Conservation (phyloP, 1,139 yeast species). For the Lodderomyces beijingensis region DNA sequence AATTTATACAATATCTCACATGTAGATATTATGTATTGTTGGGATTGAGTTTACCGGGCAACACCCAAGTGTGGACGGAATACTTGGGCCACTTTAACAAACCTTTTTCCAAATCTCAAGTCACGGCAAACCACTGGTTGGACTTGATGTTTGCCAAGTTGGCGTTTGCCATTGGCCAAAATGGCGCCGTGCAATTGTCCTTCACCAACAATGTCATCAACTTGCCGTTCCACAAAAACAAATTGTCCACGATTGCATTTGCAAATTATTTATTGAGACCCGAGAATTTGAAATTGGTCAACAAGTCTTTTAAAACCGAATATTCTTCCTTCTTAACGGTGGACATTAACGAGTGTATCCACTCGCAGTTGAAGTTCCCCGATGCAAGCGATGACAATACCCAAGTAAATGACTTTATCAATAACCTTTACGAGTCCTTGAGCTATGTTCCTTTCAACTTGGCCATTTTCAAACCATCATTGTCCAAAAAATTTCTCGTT, state of each 20-base stretch:
- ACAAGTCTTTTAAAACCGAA: constrained; percentile 26
- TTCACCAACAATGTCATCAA: constrained; percentile 19
- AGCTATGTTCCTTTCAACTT: constrained; percentile 21
- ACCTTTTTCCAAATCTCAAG: constrained; percentile 32
- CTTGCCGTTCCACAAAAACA: constrained; percentile 25
- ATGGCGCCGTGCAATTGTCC: constrained; percentile 18
- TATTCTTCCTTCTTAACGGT: constrained; percentile 25
- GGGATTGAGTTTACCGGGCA: constrained; percentile 22
- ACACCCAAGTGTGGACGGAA: constrained; percentile 26
- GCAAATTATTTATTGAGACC: constrained; percentile 28
- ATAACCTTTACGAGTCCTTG: constrained; percentile 31
- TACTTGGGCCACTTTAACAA: constrained; percentile 23
- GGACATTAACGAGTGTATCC: constrained; percentile 20
- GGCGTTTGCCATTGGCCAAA: constrained; percentile 19
- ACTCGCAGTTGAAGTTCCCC: constrained; percentile 26
- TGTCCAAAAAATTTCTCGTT: constrained; percentile 31
- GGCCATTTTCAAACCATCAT: constrained; percentile 22
- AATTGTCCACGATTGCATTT: constrained; percentile 24
- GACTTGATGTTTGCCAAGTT: constrained; percentile 27
- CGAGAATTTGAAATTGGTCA: constrained; percentile 19
- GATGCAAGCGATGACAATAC: constrained; percentile 24
- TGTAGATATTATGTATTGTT: constrained; percentile 34
- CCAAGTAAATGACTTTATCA: constrained; percentile 26
- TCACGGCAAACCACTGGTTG: constrained; percentile 40
- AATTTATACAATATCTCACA: constrained; percentile 31